Evolutionary conservation across 345 rosid species (phyloP).

Genomic region (Gossypium mustelinum): DNA sequence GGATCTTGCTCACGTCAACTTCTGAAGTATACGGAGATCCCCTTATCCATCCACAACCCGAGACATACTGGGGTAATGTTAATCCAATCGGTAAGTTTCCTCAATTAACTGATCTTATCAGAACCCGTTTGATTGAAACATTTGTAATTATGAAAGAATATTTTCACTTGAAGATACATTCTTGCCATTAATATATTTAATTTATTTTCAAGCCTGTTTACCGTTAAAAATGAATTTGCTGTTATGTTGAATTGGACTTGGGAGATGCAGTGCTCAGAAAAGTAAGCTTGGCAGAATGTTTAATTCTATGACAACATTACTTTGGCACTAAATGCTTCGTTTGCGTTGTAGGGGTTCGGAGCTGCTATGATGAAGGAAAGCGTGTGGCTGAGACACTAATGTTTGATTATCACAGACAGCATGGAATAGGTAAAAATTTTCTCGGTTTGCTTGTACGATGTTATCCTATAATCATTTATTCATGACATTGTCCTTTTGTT

Average conservation of each 20-base stretch:
- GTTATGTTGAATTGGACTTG: neutral
- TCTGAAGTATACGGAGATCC: slow-evolving; percentile 99
- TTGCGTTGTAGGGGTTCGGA: slow-evolving; percentile 57
- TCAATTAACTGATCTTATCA: neutral
- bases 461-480: neutral
- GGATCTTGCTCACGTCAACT: slow-evolving; percentile 93
- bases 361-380: slow-evolving; percentile 98
- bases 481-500: neutral
- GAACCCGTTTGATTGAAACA: neutral
- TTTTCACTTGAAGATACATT: neutral
- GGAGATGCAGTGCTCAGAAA: neutral
- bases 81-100: slow-evolving; percentile 76
- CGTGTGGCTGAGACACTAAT: slow-evolving; percentile 95
- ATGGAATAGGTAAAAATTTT: slow-evolving; percentile 62
- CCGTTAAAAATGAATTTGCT: neutral
- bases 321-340: neutral
- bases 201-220: neutral
- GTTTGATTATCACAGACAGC: slow-evolving; percentile 98
- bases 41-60: slow-evolving; percentile 85
- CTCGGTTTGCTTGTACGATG: neutral
- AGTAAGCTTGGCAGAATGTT: neutral
- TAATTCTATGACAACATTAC: neutral
- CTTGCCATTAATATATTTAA: neutral
- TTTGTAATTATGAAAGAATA: neutral
- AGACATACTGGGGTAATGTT: slow-evolving; percentile 95